Percentiles rank a stretch among this genome's conserved stretches.
Conservation (phyloP, 495 filamentous ascomycete species). For the Penicillium nucicola region DNA sequence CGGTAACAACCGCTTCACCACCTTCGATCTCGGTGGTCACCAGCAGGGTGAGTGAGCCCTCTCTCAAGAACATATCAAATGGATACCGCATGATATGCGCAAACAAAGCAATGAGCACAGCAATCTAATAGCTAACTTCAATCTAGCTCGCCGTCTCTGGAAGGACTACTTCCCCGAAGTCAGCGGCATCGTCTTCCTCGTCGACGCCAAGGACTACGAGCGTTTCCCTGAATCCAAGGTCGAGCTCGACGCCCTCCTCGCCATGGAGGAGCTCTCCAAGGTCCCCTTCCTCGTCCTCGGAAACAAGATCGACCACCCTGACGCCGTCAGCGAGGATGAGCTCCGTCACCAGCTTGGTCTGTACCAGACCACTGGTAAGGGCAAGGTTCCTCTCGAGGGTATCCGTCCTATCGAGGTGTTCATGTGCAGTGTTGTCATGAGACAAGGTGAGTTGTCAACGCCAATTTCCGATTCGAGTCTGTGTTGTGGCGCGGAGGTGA, state of each 20-base stretch:
- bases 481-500: too few species aligned
- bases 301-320: slow-evolving; percentile 98
- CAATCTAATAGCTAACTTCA: not conserved
- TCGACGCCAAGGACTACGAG: slow-evolving; percentile 95
- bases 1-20: slow-evolving; percentile 94
- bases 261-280: slow-evolving; percentile 90
- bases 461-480: not conserved
- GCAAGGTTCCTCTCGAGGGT: slow-evolving; percentile 90
- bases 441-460: slow-evolving; percentile 66
- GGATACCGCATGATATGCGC: too few species aligned
- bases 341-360: slow-evolving; percentile 84
- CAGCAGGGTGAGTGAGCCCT: slow-evolving; percentile 70
- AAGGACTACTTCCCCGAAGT: slow-evolving; percentile 99
- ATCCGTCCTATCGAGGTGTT: slow-evolving; percentile 97
- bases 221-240: slow-evolving; percentile 91
- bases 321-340: slow-evolving; percentile 92
- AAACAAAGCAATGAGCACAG: not conserved
- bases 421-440: slow-evolving; percentile 98
- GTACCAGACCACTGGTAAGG: slow-evolving; percentile 97
- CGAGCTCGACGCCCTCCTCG: slow-evolving; percentile 89
- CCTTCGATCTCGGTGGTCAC: slow-evolving; percentile 96
- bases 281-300: slow-evolving; percentile 93
- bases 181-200: slow-evolving; percentile 94
- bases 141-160: slow-evolving; percentile 87
- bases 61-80: not conserved